Evolutionary conservation across 345 rosid genomes (phyloP), one percentile per base, ranked within the genome.

Genomic region (Gossypium ekmanianum): DNA sequence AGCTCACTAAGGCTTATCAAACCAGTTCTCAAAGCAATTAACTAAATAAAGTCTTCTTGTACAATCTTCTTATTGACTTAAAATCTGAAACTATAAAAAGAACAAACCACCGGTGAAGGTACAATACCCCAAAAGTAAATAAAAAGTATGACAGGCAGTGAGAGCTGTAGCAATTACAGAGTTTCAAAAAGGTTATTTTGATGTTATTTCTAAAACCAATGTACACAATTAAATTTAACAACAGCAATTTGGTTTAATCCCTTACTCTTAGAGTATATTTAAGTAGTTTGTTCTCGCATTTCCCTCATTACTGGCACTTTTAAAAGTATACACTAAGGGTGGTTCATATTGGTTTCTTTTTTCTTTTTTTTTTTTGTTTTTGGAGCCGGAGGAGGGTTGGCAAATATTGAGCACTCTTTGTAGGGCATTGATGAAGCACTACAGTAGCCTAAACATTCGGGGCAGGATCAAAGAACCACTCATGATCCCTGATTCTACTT

Each of bases 1-100:
- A 54, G 43, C 72, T 68, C 72, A 47, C 24, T 7, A 34, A 14
- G 72, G 56, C 41, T 68, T 48, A 24, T 68, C 11, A 67, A 47
- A 26, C 20, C 56, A 47, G 18, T 24, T 48, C 26, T 14, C n/a
- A 24, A 6, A 68, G 20, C 57, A 68, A 24, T 26, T 68, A 24
- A 68, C 18, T 22, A 16, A 26, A 68, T 24, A 68, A 0, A 14
- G 18, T 68, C 17, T 48, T 17, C 26, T 20, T 0, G 9, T 67
- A 67, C 13, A 24, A 68, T 68, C 39, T 68, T 24, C 12, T 48
- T 14, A 68, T 47, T 24, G 43, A 7, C 41, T 24, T 14, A 26
- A 68, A 58, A 17, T 45, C 50, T 45, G 2, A 45, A 2, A 10
- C 17, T 29, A 9, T 48, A 24, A 24, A 68, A 68, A 48, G 34